Evolutionary conservation across 2,329 filamentous ascomycete species (phyloP), one percentile per base, ranked within the genome.

Genomic region (Alternaria sp.): DNA sequence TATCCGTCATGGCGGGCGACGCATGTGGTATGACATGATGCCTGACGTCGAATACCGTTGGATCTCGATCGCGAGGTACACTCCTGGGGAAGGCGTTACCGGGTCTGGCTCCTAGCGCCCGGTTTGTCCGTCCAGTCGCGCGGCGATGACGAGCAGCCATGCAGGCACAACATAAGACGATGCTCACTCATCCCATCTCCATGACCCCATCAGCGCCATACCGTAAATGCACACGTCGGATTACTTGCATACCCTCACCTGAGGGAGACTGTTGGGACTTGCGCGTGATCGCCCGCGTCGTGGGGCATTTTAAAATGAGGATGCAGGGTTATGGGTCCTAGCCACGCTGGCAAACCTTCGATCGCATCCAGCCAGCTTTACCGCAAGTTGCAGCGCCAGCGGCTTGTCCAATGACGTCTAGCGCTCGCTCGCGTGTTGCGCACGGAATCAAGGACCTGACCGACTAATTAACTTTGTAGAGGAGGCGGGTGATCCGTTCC

Each of bases 401-500:
- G 26, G 9, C 23, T 21, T 47, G 62, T 57, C 69, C 69, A 71
- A 73, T 73, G 58, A 68, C 65, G 66, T 64, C 59, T 45, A 52
- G 26, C 55, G 58, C 60, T 64, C 40, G 56, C 60, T 66, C 59
- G 54, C 62, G 45, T 69, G 59, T 59, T 61, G 47, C 65, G 67
- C 65, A 68, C 55, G 63, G 64, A 66, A 69, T 64, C 63, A 59
- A 62, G 61, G 60, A 64, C 57, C 46, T 69, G 66, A 69, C 59
- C 58, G 63, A 61, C 61, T 52, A 59, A 67, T 64, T 46, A 44
- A 57, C 52, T 60, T 47, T 56, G 54, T 61, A 46, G 59, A 60
- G 17, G 64, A 66, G 69, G 66, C 68, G 67, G 70, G 67, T 68
- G 55, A 65, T 59, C 62, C 66, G 54, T 59, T 62, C 69, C 23